These are phyloP conservation scores for Aurantiochytrium sp. DNA, from an alignment of 108 stramenopile species.

Conservation along the genomic window DNA sequence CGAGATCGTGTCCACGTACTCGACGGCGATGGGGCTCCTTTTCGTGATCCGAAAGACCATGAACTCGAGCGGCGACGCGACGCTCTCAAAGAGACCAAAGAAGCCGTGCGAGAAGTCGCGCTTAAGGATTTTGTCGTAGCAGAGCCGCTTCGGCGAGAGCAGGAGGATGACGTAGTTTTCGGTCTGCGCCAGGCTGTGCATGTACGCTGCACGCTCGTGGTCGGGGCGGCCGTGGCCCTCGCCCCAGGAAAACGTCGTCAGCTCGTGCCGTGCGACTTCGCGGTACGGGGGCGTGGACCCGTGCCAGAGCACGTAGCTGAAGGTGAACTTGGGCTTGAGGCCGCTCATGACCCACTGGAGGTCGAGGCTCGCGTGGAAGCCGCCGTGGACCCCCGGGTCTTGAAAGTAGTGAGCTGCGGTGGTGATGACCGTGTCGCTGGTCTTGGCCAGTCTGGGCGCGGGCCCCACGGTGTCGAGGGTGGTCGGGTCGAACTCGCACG, in stretches of 20 bases:
- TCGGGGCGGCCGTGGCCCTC: neutral
- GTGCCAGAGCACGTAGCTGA: neutral
- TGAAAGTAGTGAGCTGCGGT: neutral
- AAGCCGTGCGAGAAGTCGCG: neutral
- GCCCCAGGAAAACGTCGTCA: neutral
- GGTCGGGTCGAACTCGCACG: neutral
- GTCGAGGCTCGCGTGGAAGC: neutral
- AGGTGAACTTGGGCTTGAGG: neutral
- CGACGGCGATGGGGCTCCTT: neutral
- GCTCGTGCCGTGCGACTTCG: neutral
- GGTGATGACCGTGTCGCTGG: neutral
- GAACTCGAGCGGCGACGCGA: neutral
- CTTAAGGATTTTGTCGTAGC: neutral
- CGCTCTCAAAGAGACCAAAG: neutral
- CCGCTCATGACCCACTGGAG: neutral
- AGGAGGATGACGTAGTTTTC: neutral
- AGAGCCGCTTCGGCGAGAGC: neutral
- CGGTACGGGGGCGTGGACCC: slow-evolving; percentile 6
- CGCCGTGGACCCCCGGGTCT: neutral
- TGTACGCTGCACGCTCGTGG: slow-evolving; percentile 5
- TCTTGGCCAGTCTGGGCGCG: neutral
- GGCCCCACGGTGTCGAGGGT: neutral
- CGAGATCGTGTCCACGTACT: neutral
- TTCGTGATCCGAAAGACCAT: neutral
- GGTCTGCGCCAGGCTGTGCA: slow-evolving; percentile 21